Percentiles rank a stretch among this genome's conserved stretches.
Evolutionary conservation across 306 rosid genomes (phyloP).

Genomic region (Styphnolobium japonicum): DNA sequence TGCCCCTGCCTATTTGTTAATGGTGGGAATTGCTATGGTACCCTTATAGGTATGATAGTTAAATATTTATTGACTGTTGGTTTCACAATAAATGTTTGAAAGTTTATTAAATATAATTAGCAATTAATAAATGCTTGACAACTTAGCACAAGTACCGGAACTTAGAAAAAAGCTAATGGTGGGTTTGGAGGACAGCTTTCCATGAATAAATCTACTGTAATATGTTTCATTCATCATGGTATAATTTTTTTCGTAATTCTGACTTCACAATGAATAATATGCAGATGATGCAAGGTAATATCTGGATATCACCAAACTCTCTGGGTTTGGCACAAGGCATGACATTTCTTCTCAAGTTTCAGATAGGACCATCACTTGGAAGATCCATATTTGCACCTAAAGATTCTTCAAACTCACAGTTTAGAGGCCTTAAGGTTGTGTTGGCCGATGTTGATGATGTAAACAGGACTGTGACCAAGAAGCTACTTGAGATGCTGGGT

Average conservation of each 20-base stretch:
- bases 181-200: not conserved
- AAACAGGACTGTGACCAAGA: slow-evolving; percentile 72
- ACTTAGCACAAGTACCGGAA: too few relatives aligned
- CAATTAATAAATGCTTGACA: too few relatives aligned
- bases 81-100: too few relatives aligned
- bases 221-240: slow-evolving; percentile 8
- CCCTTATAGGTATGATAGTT: too few relatives aligned
- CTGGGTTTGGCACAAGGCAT: slow-evolving; percentile 57
- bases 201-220: not conserved
- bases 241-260: slow-evolving; percentile 2
- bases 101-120: too few relatives aligned
- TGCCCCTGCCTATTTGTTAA: not conserved
- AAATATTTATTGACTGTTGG: too few relatives aligned
- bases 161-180: too few relatives aligned
- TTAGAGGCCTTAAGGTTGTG: slow-evolving; percentile 60
- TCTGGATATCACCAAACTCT: slow-evolving; percentile 57
- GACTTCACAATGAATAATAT: slow-evolving; percentile 25
- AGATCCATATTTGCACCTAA: slow-evolving; percentile 34
- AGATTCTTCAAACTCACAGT: slow-evolving; percentile 39
- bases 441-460: slow-evolving; percentile 66
- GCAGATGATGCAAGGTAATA: slow-evolving; percentile 91
- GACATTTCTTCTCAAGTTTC: slow-evolving; percentile 73
- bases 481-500: slow-evolving; percentile 81
- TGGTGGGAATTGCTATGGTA: too few relatives aligned
- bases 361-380: slow-evolving; percentile 39